Evolutionary conservation across 495 filamentous ascomycete genomes (phyloP).

Genomic region (Aspergillus olivimuriae): DNA sequence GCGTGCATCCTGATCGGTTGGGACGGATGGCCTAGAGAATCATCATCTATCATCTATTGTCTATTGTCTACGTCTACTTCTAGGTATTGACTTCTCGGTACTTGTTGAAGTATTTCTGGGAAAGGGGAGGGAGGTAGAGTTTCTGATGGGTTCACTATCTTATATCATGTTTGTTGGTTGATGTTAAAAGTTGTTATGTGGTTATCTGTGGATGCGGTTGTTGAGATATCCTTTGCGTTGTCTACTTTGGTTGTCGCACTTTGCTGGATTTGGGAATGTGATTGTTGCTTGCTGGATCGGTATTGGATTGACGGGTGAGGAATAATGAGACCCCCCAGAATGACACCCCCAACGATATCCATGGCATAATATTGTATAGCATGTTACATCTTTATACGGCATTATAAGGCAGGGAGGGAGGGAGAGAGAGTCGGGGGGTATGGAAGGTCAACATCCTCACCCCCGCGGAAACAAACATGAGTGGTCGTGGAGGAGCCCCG

Average conservation of each 20-base stretch:
- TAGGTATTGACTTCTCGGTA: too few species aligned
- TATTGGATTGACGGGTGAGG: too few species aligned
- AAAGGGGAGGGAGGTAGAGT: background rate
- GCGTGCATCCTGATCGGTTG: constrained; percentile 56
- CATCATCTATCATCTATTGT: too few species aligned
- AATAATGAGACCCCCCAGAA: too few species aligned
- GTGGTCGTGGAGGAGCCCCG: background rate
- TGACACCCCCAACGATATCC: constrained; percentile 8
- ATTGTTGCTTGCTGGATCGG: too few species aligned
- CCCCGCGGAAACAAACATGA: constrained; percentile 11
- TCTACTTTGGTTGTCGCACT: constrained; percentile 2
- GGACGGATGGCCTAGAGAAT: constrained; percentile 38
- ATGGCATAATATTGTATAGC: constrained; percentile 21
- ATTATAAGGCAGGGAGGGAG: constrained; percentile 13
- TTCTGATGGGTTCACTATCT: too few species aligned
- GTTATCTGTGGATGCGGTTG: constrained; percentile 1
- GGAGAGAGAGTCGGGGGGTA: background rate
- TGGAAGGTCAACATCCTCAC: constrained; percentile 9
- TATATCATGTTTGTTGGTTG: background rate
- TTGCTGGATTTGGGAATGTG: constrained; percentile 1
- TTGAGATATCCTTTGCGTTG: constrained; percentile 15
- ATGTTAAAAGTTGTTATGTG: background rate
- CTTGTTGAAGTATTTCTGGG: too few species aligned
- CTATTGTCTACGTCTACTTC: too few species aligned
- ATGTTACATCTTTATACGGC: constrained; percentile 26